These are phyloP conservation scores for Opeltia flavorubescens DNA, from an alignment of 495 filamentous ascomycete genomes.

Conservation along the genomic window DNA sequence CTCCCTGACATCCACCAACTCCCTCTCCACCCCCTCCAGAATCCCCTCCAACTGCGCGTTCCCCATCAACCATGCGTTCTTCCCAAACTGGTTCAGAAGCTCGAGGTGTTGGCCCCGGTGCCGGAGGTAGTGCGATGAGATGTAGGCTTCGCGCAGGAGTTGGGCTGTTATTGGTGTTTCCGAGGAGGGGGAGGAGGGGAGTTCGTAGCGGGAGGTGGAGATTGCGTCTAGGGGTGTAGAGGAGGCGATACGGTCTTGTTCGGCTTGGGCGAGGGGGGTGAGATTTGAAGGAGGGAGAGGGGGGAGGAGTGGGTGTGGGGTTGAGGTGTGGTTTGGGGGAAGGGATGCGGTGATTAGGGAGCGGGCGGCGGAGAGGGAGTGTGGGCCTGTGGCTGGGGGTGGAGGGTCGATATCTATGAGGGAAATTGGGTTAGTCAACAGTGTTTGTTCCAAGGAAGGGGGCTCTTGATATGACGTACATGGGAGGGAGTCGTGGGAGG, in stretches of 20 bases:
- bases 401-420: slow-evolving; percentile 53
- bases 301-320: slow-evolving; percentile 24
- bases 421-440: slow-evolving; percentile 5
- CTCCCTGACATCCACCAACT: slow-evolving; percentile 50
- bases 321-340: slow-evolving; percentile 40
- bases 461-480: slow-evolving; percentile 37
- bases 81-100: slow-evolving; percentile 9
- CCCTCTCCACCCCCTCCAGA: slow-evolving; percentile 57
- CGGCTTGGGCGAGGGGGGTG: too few species aligned
- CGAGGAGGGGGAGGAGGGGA: neutral
- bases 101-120: slow-evolving; percentile 6
- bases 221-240: slow-evolving; percentile 12
- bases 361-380: slow-evolving; percentile 22
- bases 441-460: neutral
- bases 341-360: slow-evolving; percentile 44
- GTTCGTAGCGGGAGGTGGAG: slow-evolving; percentile 38
- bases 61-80: slow-evolving; percentile 34
- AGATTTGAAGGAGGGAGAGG: slow-evolving; percentile 22
- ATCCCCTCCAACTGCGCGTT: slow-evolving; percentile 46
- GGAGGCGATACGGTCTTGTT: too few species aligned
- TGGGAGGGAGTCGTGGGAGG: slow-evolving; percentile 69
- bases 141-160: neutral
- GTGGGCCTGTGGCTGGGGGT: slow-evolving; percentile 26
- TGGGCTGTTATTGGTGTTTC: neutral
- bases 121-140: slow-evolving; percentile 2